Evolutionary conservation across 169 alveolate genomes (phyloP).

Genomic region (Eimeria necatrix): DNA sequence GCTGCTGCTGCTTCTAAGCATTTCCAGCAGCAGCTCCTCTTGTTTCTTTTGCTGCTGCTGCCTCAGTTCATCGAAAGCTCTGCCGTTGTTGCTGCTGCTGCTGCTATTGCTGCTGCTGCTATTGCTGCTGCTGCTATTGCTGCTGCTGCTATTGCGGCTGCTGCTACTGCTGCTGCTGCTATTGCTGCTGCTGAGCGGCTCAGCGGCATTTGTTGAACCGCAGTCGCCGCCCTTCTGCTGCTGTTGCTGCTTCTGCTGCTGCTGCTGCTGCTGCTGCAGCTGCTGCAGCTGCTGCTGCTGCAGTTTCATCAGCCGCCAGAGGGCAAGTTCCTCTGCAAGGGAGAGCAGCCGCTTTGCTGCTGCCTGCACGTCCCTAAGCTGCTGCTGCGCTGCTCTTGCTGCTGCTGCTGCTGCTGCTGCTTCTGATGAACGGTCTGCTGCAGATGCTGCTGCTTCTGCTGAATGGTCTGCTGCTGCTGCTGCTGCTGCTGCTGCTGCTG

Average conservation of each 20-base stretch:
- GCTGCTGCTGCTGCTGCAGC: neutral
- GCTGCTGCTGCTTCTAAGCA: too few relatives aligned
- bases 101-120: neutral
- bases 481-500: neutral
- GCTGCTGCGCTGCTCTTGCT: too few relatives aligned
- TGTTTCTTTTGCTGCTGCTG: neutral
- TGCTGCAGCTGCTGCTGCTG: conserved; percentile 16
- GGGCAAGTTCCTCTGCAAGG: neutral
- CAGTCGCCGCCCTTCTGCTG: too few relatives aligned
- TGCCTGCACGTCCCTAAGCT: neutral
- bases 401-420: neutral
- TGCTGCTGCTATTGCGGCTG: conserved; percentile 14
- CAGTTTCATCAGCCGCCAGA: neutral
- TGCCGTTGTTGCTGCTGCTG: neutral
- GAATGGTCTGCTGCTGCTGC: neutral
- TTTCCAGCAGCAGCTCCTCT: neutral
- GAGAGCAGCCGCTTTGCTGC: conserved; percentile 22
- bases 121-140: conserved; percentile 34
- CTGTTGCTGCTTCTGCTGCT: neutral
- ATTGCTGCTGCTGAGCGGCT: too few relatives aligned
- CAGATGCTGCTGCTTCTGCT: too few relatives aligned
- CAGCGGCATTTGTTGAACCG: neutral
- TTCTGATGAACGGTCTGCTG: too few relatives aligned
- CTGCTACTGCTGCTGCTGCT: neutral
- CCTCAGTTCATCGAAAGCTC: too few relatives aligned